Evolutionary conservation across 2,329 filamentous ascomycete species (phyloP), one percentile per base, ranked within the genome.

Genomic region (Penicillium hesseltinei): DNA sequence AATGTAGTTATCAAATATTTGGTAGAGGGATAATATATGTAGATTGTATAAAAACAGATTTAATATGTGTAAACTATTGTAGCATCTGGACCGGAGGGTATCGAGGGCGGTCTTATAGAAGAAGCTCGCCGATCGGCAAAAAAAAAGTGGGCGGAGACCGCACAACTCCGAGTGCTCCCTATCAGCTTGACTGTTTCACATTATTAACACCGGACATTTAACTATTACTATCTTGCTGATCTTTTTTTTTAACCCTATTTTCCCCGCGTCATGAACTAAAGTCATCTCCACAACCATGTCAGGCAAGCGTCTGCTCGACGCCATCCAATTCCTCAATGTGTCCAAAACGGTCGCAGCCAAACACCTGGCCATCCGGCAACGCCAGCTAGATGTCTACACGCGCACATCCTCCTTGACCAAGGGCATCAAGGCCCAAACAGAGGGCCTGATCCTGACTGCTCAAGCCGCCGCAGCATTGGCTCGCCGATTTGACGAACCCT

Each of bases 321-420:
- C 89, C 66, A 85, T 87, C 64, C 84, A 87, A 59, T 80, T 92
- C 62, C 80, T 88, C 73, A 85, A 82, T 78, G 89, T 86, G 70
- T 88, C 88, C 50, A 84, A 86, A 58, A 83, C 83, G 35, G 82
- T 92, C 59, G 88, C 87, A 67, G 80, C 75, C 74, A 83, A 85
- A 71, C 86, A 88, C 69, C 72, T 85, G 56, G 77, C 76, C 42
- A 79, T 88, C 48, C 84, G 85, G 23, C 78, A 80, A 53, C 80
- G 81, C 54, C 86, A 89, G 70, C 76, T 87, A 65, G 83, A 88
- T 69, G 73, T 84, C 47, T 88, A 84, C 72, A 84, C 77, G 49
- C 80, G 82, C 63, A 89, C 87, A 0, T 89, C 87, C 2, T 84
- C 83, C 31, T 72, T 90, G 47, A 83, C 84, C 29, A 86, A 84